Conservation (phyloP, 2,329 filamentous ascomycete species). For the Neocatenulostroma microsporum region DNA sequence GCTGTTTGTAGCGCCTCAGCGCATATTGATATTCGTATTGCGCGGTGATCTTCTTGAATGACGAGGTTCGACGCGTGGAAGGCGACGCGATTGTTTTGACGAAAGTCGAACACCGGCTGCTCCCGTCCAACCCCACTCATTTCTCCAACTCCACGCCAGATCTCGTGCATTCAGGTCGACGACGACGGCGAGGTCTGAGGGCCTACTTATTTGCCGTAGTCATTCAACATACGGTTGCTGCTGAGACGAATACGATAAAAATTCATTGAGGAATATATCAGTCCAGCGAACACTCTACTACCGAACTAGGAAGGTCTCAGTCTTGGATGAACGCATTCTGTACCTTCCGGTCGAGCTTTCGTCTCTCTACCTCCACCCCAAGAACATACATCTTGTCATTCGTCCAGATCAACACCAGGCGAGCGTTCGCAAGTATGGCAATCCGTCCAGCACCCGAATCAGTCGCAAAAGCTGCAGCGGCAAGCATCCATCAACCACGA, state of each 20-base stretch:
- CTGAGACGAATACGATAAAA: too few species aligned
- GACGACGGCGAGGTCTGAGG: neutral
- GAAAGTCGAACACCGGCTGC: neutral
- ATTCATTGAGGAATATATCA: too few species aligned
- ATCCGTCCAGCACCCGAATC: constrained; percentile 20
- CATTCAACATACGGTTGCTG: too few species aligned
- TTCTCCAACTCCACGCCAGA: constrained; percentile 1
- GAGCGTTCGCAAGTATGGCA: constrained; percentile 17
- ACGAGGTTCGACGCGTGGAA: constrained; percentile 1
- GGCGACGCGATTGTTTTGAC: constrained; percentile 3
- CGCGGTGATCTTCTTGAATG: too few species aligned
- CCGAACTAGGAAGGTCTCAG: too few species aligned
- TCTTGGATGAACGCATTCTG: too few species aligned
- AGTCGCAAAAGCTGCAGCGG: constrained; percentile 21
- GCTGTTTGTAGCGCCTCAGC: constrained; percentile 3
- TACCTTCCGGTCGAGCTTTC: too few species aligned
- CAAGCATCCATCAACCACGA: constrained; percentile 26
- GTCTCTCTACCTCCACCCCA: too few species aligned
- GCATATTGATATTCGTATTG: too few species aligned
- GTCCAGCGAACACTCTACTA: too few species aligned
- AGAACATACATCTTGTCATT: neutral
- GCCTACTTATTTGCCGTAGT: too few species aligned
- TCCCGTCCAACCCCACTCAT: neutral
- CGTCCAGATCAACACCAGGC: neutral
- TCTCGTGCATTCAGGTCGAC: constrained; percentile 1